Evolutionary conservation across 2,329 filamentous ascomycete genomes (phyloP).

Genomic region (Lachnellula arida): DNA sequence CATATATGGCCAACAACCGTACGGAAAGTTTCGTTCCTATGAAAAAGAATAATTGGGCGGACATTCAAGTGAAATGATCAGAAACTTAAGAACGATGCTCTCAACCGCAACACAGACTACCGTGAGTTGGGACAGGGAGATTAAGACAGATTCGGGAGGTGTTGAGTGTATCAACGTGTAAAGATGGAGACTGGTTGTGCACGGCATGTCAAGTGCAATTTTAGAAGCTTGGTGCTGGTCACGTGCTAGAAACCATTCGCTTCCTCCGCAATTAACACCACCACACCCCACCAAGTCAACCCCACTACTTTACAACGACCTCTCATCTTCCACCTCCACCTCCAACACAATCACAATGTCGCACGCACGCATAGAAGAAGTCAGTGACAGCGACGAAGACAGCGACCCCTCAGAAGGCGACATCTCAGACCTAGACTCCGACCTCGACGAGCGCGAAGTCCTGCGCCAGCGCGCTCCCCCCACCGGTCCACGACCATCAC

Average conservation of each 20-base stretch:
- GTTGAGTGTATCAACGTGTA: too few relatives aligned
- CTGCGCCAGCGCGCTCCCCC: slow-evolving; percentile 20
- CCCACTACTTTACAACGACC: neutral
- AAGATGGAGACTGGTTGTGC: neutral
- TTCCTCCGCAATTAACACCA: slow-evolving; percentile 10
- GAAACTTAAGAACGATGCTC: too few relatives aligned
- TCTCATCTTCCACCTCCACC: slow-evolving; percentile 6
- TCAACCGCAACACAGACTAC: too few relatives aligned
- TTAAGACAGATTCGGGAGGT: too few relatives aligned
- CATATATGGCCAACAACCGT: too few relatives aligned
- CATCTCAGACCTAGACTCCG: slow-evolving; percentile 58
- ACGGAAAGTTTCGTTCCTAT: too few relatives aligned
- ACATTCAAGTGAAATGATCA: too few relatives aligned
- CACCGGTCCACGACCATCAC: slow-evolving; percentile 16
- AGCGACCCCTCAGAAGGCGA: slow-evolving; percentile 81
- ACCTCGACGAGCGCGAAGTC: slow-evolving; percentile 47
- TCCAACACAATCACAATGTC: slow-evolving; percentile 54
- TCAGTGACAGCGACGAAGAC: slow-evolving; percentile 71
- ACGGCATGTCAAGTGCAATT: neutral
- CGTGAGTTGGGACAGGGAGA: too few relatives aligned
- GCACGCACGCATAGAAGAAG: slow-evolving; percentile 86
- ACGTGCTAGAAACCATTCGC: neutral
- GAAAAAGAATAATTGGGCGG: too few relatives aligned
- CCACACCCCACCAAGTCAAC: slow-evolving; percentile 8
- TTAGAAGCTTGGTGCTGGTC: neutral